Percentiles rank a stretch among this genome's conserved stretches.
Conservation (phyloP, 257 asterid genomes). For the Prunella vulgaris region DNA sequence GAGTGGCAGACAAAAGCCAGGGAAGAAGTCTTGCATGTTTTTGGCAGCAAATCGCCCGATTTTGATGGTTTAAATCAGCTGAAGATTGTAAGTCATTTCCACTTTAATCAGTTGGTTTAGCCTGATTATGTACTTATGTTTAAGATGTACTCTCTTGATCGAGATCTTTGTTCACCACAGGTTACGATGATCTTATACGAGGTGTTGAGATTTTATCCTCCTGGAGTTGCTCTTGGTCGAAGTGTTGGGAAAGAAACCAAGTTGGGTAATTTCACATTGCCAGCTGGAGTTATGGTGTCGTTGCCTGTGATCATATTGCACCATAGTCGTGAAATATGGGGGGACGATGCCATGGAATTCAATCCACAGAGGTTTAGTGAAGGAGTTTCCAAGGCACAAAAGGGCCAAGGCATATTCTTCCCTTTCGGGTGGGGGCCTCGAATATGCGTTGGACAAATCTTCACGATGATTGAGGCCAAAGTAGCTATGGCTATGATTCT, state of each 20-base stretch:
- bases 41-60: constrained; percentile 24
- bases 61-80: constrained; percentile 34
- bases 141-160: not conserved
- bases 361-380: constrained; percentile 37
- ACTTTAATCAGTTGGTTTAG: not conserved
- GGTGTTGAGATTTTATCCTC: constrained; percentile 38
- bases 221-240: not conserved
- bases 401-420: constrained; percentile 21
- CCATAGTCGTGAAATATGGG: constrained; percentile 33
- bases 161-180: not conserved
- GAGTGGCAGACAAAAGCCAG: constrained; percentile 49
- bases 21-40: constrained; percentile 35
- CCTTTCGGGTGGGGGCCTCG: constrained; percentile 48
- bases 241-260: constrained; percentile 23
- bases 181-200: constrained; percentile 40
- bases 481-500: constrained; percentile 30
- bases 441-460: constrained; percentile 36
- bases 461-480: constrained; percentile 36
- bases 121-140: not conserved
- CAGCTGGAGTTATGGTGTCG: constrained; percentile 22
- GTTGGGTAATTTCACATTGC: constrained; percentile 27
- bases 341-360: constrained; percentile 36
- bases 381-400: constrained; percentile 35
- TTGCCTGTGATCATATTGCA: constrained; percentile 22
- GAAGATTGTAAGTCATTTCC: constrained; percentile 32